Evolutionary conservation across 2,329 filamentous ascomycete species (phyloP).

Genomic region (Ophiostoma triangulosporum): DNA sequence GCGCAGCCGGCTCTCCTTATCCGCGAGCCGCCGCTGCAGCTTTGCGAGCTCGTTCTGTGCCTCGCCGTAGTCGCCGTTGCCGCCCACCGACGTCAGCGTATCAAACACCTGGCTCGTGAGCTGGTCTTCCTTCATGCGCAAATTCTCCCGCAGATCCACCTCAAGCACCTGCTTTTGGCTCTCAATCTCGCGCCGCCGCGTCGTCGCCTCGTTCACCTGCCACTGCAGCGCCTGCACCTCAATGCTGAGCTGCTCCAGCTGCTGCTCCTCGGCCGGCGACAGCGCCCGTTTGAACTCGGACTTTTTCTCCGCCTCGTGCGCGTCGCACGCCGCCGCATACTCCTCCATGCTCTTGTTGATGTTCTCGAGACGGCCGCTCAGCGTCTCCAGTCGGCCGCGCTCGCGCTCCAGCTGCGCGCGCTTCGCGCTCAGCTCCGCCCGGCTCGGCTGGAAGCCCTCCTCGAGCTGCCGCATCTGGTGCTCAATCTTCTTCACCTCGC

Average conservation of each 20-base stretch:
- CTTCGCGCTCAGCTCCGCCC: conserved; percentile 63
- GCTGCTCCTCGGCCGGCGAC: conserved; percentile 65
- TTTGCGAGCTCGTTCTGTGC: conserved; percentile 71
- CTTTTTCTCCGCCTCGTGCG: conserved; percentile 66
- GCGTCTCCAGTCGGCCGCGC: conserved; percentile 59
- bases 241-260: conserved; percentile 57
- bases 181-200: conserved; percentile 63
- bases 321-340: conserved; percentile 59
- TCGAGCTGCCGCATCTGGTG: conserved; percentile 67
- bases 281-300: conserved; percentile 90
- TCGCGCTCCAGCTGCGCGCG: conserved; percentile 61
- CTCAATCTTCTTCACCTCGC: conserved; percentile 70
- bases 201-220: conserved; percentile 63
- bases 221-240: conserved; percentile 61
- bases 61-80: conserved; percentile 59
- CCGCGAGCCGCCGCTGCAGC: conserved; percentile 51
- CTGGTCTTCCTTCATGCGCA: conserved; percentile 77
- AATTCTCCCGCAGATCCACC: conserved; percentile 75
- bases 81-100: conserved; percentile 27
- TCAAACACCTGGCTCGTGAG: conserved; percentile 67
- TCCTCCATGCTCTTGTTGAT: conserved; percentile 64
- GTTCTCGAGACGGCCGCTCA: conserved; percentile 48
- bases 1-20: conserved; percentile 53
- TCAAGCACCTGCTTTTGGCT: conserved; percentile 72
- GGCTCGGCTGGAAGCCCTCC: conserved; percentile 66